phyloP scores from a whole-genome alignment of 1,284 basidiomycete genomes.

The Sporisorium exsertum region DNA sequence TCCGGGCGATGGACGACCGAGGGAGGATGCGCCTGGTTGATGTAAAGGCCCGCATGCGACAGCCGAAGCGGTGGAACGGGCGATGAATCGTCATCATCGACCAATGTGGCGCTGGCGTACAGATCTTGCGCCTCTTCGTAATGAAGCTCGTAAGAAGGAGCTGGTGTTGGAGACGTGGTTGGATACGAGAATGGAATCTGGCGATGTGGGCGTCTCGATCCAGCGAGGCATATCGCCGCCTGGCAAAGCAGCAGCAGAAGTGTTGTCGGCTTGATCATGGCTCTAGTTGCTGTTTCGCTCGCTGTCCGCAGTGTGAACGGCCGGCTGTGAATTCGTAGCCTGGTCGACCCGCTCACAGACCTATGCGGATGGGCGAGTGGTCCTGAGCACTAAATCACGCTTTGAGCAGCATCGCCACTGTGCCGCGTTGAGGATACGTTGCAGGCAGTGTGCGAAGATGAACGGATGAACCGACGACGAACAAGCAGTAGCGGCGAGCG shows the following conservation, averaged over 20 bases:
- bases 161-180: conserved; percentile 1
- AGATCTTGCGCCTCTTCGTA: conserved; percentile 7
- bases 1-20: conserved; percentile 26
- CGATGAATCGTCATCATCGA: conserved; percentile 41
- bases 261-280: conserved; percentile 10
- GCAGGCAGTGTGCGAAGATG: neutral
- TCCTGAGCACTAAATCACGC: neutral
- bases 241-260: conserved; percentile 12
- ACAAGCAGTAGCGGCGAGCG: neutral
- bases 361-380: conserved; percentile 4
- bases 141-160: conserved; percentile 7
- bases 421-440: neutral
- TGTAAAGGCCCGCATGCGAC: conserved; percentile 53
- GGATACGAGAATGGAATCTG: conserved; percentile 40
- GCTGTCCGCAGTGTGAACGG: neutral
- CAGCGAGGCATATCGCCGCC: conserved; percentile 15
- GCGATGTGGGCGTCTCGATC: conserved; percentile 24
- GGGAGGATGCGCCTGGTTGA: conserved; percentile 46
- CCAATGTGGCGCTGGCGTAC: conserved; percentile 11
- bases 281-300: neutral
- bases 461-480: neutral
- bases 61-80: conserved; percentile 46
- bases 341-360: neutral
- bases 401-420: conserved; percentile 3
- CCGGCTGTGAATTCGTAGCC: no score